phyloP scores from a whole-genome alignment of 1,139 yeast genomes.

The Eremothecium coryli region DNA sequence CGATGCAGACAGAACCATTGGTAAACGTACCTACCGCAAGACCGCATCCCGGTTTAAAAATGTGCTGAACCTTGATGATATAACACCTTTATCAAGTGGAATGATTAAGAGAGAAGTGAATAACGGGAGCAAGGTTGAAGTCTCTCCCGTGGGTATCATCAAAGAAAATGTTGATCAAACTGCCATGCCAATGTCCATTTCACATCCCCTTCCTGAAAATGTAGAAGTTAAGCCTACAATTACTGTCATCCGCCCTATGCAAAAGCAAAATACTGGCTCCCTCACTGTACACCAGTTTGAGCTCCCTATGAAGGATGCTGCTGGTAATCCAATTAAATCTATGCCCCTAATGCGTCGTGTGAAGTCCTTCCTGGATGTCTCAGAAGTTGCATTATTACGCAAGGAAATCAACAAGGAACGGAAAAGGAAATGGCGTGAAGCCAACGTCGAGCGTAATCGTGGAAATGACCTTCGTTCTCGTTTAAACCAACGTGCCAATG shows the following conservation, averaged over 20 bases:
- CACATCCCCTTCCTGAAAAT: too few species aligned
- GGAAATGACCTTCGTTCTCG: conserved; percentile 79
- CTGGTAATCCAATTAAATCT: conserved; percentile 9
- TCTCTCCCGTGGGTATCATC: background rate
- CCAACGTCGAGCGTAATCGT: conserved; percentile 70
- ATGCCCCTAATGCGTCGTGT: conserved; percentile 20
- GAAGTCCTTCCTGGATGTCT: conserved; percentile 27
- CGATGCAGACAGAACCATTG: background rate
- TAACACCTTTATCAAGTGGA: conserved; percentile 1
- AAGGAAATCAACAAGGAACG: conserved; percentile 56
- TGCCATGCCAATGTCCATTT: background rate
- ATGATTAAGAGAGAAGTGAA: background rate
- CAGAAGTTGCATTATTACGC: conserved; percentile 56
- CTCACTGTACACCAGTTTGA: conserved; percentile 22
- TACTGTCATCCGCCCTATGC: background rate
- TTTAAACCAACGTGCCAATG: conserved; percentile 61
- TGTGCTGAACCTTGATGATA: conserved; percentile 3
- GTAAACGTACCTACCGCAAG: conserved; percentile 2
- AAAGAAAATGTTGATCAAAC: background rate
- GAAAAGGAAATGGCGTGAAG: conserved; percentile 85
- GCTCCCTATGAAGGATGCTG: conserved; percentile 15
- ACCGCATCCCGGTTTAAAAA: conserved; percentile 7
- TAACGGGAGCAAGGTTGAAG: background rate
- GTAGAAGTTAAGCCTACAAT: too few species aligned
- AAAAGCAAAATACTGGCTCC: background rate